These are phyloP conservation scores for Porphyra umbilicalis DNA, from an alignment of 31 red algal species.

Conservation along the genomic window DNA sequence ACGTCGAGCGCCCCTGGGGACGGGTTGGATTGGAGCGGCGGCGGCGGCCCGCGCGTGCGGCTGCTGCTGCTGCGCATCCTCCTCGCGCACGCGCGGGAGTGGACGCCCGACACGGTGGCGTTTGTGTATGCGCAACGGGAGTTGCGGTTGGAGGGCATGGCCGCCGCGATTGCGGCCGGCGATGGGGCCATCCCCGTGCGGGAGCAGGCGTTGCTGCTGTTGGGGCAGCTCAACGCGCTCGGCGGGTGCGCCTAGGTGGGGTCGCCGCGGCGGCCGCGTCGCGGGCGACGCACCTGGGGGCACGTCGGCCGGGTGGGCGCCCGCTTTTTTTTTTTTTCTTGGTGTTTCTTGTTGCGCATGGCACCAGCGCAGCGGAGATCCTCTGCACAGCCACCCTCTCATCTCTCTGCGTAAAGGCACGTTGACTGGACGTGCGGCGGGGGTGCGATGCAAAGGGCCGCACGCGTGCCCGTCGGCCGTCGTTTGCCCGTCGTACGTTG, in stretches of 20 bases:
- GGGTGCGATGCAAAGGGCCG: too few species aligned
- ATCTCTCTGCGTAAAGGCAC: too few species aligned
- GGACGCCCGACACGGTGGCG: conserved; percentile 13
- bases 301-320: too few species aligned
- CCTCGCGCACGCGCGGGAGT: conserved; percentile 46
- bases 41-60: conserved; percentile 37
- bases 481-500: too few species aligned
- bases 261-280: too few species aligned
- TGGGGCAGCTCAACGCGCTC: background rate
- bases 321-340: too few species aligned
- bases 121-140: conserved; percentile 15
- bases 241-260: background rate
- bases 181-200: conserved; percentile 60
- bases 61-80: conserved; percentile 48
- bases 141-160: conserved; percentile 22
- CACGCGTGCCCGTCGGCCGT: too few species aligned
- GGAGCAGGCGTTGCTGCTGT: conserved; percentile 52
- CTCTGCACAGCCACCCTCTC: too few species aligned
- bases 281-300: too few species aligned
- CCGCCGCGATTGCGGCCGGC: conserved; percentile 30
- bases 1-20: background rate
- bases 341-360: too few species aligned
- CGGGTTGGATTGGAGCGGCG: background rate
- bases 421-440: too few species aligned
- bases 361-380: too few species aligned